Conservation (phyloP, 371 early-diverging fungal species). For the Saksenaea oblongispora region DNA sequence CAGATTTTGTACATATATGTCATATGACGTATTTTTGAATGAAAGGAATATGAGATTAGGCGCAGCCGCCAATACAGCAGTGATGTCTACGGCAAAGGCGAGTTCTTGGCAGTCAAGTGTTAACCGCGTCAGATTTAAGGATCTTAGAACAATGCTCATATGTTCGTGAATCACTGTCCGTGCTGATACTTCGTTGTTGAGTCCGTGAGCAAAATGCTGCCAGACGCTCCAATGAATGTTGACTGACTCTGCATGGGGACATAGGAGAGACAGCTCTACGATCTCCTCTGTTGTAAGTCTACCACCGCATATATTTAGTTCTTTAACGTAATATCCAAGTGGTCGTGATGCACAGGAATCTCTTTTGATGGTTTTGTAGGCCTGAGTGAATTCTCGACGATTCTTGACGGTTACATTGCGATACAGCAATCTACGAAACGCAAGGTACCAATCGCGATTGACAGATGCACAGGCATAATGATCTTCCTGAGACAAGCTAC, state of each 20-base stretch:
- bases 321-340: not conserved
- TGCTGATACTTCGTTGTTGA: not conserved
- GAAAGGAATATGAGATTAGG: conserved; percentile 2
- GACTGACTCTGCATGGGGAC: not conserved
- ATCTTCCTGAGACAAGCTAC: not conserved
- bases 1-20: conserved; percentile 3
- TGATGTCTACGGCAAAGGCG: conserved; percentile 34
- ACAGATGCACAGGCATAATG: not conserved
- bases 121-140: not conserved
- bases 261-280: not conserved
- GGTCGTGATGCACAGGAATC: not conserved
- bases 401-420: not conserved
- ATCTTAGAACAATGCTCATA: not conserved
- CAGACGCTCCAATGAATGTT: conserved; percentile 5
- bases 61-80: conserved; percentile 21
- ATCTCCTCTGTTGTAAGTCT: not conserved
- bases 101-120: not conserved
- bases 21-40: conserved; percentile 3
- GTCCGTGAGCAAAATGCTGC: conserved; percentile 1
- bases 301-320: not conserved
- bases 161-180: not conserved
- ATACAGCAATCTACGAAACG: not conserved
- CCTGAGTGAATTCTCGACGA: not conserved
- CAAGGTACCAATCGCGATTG: conserved; percentile 3
- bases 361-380: not conserved